Evolutionary conservation across 805 yeast species (phyloP).

Genomic region (Candida suzukii): DNA sequence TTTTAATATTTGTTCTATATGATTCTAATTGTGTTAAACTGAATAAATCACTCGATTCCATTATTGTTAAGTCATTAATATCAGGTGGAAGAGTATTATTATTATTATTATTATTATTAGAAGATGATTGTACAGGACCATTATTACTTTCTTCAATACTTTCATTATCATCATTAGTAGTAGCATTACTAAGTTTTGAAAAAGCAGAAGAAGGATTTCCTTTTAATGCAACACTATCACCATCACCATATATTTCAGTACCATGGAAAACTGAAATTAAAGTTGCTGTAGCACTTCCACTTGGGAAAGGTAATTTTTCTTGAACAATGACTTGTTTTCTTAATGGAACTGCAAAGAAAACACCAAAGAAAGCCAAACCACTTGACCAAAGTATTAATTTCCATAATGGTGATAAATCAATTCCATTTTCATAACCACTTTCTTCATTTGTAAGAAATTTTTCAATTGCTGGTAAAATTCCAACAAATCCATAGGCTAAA

Average conservation of each 20-base stretch:
- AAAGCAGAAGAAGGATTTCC: neutral
- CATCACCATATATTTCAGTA: slow-evolving; percentile 40
- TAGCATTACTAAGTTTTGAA: neutral
- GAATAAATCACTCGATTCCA: slow-evolving; percentile 28
- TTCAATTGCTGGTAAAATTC: slow-evolving; percentile 93
- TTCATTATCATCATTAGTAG: neutral
- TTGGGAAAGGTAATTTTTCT: slow-evolving; percentile 86
- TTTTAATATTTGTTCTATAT: slow-evolving; percentile 52
- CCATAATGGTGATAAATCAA: slow-evolving; percentile 27
- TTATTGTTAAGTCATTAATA: slow-evolving; percentile 17
- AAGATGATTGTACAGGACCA: neutral
- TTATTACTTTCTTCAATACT: neutral
- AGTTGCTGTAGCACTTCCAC: slow-evolving; percentile 95
- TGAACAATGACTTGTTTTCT: slow-evolving; percentile 81
- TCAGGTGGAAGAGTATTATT: neutral
- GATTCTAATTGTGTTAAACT: slow-evolving; percentile 19
- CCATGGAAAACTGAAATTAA: slow-evolving; percentile 82
- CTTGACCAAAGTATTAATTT: slow-evolving; percentile 75
- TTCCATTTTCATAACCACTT: slow-evolving; percentile 46
- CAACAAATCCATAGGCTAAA: slow-evolving; percentile 88
- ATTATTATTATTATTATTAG: neutral
- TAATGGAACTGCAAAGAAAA: slow-evolving; percentile 87
- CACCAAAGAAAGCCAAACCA: slow-evolving; percentile 91
- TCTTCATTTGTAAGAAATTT: slow-evolving; percentile 76
- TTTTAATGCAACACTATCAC: neutral